Percentiles rank a stretch among this genome's conserved stretches.
These are phyloP conservation scores for Solanum peruvianum DNA, from an alignment of 257 asterid species.

Conservation along the genomic window DNA sequence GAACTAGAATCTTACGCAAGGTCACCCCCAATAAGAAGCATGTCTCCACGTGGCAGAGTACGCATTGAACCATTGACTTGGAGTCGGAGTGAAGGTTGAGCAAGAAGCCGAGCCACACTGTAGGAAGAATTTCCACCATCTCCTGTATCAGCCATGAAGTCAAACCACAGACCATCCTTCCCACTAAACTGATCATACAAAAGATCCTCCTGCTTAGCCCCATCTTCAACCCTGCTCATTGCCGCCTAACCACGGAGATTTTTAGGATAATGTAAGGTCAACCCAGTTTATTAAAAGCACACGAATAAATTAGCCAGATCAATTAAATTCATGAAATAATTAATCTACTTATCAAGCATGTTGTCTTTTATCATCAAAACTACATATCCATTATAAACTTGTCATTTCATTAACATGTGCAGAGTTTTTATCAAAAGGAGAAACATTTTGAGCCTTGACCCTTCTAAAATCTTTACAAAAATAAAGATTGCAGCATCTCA, in stretches of 20 bases:
- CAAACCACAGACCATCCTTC: constrained; percentile 91
- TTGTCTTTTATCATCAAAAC: background rate
- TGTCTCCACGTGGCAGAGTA: constrained; percentile 69
- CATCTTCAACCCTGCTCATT: constrained; percentile 84
- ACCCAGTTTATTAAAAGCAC: background rate
- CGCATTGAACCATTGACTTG: constrained; percentile 35
- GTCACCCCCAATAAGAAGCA: constrained; percentile 98
- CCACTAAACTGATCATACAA: constrained; percentile 80
- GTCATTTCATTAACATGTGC: background rate
- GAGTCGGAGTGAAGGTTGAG: constrained; percentile 71
- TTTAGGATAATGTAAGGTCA: background rate
- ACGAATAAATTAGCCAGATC: background rate
- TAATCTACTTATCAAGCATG: background rate
- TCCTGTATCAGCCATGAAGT: constrained; percentile 99
- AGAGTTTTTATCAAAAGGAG: background rate
- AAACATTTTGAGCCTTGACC: background rate
- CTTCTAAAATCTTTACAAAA: background rate
- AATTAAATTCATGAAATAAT: background rate
- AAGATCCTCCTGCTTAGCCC: constrained; percentile 68
- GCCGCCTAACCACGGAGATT: constrained; percentile 57
- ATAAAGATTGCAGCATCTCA: background rate
- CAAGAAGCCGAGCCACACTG: constrained; percentile 84
- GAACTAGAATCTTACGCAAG: constrained; percentile 73
- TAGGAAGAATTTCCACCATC: constrained; percentile 98
- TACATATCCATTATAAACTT: background rate